Base-by-base conservation (phyloP, 768 basidiomycete genomes). In the Termitomyces sp. region DNA sequence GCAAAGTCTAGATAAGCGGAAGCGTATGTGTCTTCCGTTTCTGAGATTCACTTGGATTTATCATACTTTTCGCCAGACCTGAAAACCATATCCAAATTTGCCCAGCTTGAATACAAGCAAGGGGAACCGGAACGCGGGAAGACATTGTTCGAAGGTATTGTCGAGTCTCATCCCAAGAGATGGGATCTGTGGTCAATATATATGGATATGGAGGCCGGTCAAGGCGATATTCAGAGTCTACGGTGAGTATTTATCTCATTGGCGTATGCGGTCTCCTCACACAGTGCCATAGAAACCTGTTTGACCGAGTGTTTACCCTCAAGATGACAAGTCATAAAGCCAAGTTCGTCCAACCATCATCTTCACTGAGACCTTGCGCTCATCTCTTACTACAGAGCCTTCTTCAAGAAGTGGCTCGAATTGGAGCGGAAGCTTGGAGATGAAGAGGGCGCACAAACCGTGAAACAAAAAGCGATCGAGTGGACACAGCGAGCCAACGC, bases 321-420 rank as follows among this genome's bases (percentile, higher is more conserved):
- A 98, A 97, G 68, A 89, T 97, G 81, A 96, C 94, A 12, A 91
- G 86, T 66, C 90, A 94, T 69, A 96, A 95, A 74, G 95, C 95
- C 21, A 98, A 97, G 92, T 95, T 67, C 66, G 87, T 80, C n/a
- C 9, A 44, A 23, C 41, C 19, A 38, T 34, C 63, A 38, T 42
- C 37, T 38, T 51, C 31, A 43, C 37, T 48, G 32, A 44, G 12
- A 46, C 10, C n/a, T 38, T 51, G 50, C 45, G 5, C 29, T 59
- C 37, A 64, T 53, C 53, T 45, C n/a, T 35, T 45, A 46, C 64
- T 32, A 23, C 57, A 95, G 92, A 73, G 84, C 87, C 29, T 88
- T 98, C 72, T 98, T 99, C 83, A 99, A 99, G 74, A 98, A 98
- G 71, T 97, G 95, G 92, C 77, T 98, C 32, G 87, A 87, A 58